Evolutionary conservation across 805 yeast genomes (phyloP), one percentile per base, ranked within the genome.

Genomic region (Candida ascalaphidarum): DNA sequence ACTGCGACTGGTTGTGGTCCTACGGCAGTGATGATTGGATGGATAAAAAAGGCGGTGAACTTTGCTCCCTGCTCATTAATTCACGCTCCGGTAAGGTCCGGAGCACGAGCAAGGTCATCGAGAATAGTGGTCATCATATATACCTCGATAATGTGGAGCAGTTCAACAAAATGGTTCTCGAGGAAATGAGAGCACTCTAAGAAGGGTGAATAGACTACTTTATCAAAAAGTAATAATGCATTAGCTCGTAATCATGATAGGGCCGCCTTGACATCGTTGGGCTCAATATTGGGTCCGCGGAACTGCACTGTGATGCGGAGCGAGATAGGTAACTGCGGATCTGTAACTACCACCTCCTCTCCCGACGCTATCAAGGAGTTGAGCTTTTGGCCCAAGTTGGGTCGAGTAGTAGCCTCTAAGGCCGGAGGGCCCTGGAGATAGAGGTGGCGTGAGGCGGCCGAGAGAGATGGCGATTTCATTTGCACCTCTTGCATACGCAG

Each of bases 1-100:
- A 67, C 4, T 74, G 83, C 44, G 74, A 81, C 22, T 61, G 85
- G 19, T 50, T 68, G 5, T 92, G 97, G 96, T 58, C 81, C 38
- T 89, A 89, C 42, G 98, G 98, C 1, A 78, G 75, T 36, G 63
- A 71, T 24, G 79, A 73, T 41, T 73, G 78, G 78, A 73, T 73
- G 78, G 77, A 73, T 39, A 43, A 43, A 16, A 33, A 43, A 14
- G 78, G 78, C 2, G 79, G 79, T 1, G 38, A 50, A 22, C 24
- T 50, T 11, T 58, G 71, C 22, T 48, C 62, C 11, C 43, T 54
- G 7, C 48, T 52, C 8, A 46, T 71, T 21, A 52, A 49, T 23
- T n/a, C n/a, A n/a, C 28, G 23, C 11, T 30, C 34, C 5, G 30
- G 42, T 20, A 28, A 35, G 1, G 45, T 39, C 12, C 16, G 30